Percentiles rank a stretch among this genome's conserved stretches.
Evolutionary conservation across 371 early-diverging fungal genomes (phyloP).

Genomic region (Coemansia sp.): DNA sequence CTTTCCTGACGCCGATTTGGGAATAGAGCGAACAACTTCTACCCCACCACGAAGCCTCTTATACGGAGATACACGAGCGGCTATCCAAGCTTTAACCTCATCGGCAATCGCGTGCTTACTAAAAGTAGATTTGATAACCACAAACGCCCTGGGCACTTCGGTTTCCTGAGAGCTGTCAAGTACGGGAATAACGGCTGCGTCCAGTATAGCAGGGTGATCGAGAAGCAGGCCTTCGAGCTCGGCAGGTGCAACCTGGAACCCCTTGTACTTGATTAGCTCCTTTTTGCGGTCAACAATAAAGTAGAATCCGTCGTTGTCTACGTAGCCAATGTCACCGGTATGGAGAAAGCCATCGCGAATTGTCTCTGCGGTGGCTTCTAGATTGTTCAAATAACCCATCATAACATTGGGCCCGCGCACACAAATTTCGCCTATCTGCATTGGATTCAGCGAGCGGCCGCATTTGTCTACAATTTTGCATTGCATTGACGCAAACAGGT

Average conservation of each 20-base stretch:
- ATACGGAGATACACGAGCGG: background rate
- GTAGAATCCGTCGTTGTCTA: conserved; percentile 62
- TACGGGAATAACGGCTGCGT: conserved; percentile 72
- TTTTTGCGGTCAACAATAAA: conserved; percentile 65
- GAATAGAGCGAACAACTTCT: background rate
- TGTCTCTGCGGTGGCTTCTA: conserved; percentile 69
- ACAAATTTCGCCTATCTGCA: conserved; percentile 76
- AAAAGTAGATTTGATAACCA: conserved; percentile 55
- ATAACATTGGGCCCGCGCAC: conserved; percentile 85
- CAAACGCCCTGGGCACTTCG: conserved; percentile 77
- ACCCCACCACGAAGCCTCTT: background rate
- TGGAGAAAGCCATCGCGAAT: conserved; percentile 83
- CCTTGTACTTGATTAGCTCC: conserved; percentile 76
- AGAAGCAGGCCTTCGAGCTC: conserved; percentile 80
- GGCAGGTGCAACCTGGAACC: conserved; percentile 73
- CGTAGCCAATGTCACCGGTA: conserved; percentile 76
- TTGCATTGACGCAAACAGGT: conserved; percentile 63
- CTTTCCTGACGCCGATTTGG: background rate
- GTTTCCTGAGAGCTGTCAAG: conserved; percentile 63
- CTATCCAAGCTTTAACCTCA: background rate
- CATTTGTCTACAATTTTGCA: conserved; percentile 66
- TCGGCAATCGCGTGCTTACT: background rate
- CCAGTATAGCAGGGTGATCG: conserved; percentile 65
- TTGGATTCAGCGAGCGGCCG: conserved; percentile 54
- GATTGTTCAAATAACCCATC: conserved; percentile 79